phyloP scores from a whole-genome alignment of 192 early-diverging fungal species.

The Geosiphon pyriformis region DNA sequence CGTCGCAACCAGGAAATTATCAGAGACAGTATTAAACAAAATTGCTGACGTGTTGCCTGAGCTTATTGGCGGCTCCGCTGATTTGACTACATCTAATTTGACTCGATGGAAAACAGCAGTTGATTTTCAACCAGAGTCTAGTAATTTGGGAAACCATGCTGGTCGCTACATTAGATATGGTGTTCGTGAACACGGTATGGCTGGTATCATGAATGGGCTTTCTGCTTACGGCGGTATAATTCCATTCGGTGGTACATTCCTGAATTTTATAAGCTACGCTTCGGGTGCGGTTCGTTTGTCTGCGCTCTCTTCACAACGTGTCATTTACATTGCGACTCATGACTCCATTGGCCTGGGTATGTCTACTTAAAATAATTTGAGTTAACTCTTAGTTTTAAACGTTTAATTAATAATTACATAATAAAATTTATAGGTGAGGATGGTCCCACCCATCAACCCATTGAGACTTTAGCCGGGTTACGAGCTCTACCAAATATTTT shows the following conservation, averaged over 20 bases:
- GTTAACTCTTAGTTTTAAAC: not conserved
- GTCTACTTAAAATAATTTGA: too few relatives aligned
- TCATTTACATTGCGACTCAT: constrained; percentile 98
- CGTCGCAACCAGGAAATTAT: constrained; percentile 83
- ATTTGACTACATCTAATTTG: constrained; percentile 94
- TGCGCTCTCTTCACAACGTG: constrained; percentile 82
- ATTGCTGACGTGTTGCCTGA: constrained; percentile 77
- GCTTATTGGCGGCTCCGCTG: constrained; percentile 91
- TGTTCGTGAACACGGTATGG: constrained; percentile 98
- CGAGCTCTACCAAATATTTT: constrained; percentile 89
- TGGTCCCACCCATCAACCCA: constrained; percentile 98
- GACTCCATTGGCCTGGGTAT: constrained; percentile 81
- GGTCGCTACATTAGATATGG: constrained; percentile 92
- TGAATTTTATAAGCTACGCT: constrained; percentile 81
- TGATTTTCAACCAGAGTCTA: constrained; percentile 81
- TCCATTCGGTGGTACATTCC: constrained; percentile 86
- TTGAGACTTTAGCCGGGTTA: constrained; percentile 85
- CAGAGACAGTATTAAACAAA: constrained; percentile 78
- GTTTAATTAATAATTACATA: not conserved
- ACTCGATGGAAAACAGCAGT: constrained; percentile 93
- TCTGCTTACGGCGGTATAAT: constrained; percentile 79
- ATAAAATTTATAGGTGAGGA: constrained; percentile 77
- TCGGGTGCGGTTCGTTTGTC: constrained; percentile 77
- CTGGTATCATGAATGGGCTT: constrained; percentile 87
- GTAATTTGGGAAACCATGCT: constrained; percentile 70